Evolutionary conservation across 2,329 filamentous ascomycete genomes (phyloP).

Genomic region (Chaetomiaceae sp.): DNA sequence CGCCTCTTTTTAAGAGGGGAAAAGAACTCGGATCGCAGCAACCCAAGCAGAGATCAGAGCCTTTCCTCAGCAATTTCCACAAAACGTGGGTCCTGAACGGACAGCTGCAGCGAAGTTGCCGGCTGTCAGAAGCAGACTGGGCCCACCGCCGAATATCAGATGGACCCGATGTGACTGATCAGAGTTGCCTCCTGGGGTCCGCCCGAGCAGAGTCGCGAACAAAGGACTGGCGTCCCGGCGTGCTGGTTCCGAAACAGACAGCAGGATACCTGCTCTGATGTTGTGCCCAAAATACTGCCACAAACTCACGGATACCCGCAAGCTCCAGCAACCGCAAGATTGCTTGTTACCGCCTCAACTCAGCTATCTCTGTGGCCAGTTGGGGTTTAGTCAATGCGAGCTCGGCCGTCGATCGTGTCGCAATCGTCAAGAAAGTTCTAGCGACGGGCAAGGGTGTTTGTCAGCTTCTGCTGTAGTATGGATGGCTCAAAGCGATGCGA

Average conservation of each 20-base stretch:
- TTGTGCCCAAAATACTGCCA: not conserved
- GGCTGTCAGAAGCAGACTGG: not conserved
- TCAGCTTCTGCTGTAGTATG: too few relatives aligned
- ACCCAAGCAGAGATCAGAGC: too few relatives aligned
- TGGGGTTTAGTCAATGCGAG: not conserved
- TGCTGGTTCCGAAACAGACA: not conserved
- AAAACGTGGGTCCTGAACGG: not conserved
- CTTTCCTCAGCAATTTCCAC: not conserved
- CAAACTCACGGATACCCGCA: not conserved
- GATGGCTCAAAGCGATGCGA: too few relatives aligned
- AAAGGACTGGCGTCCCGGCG: not conserved
- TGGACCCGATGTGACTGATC: not conserved
- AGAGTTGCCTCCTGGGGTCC: not conserved
- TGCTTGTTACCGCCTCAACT: not conserved
- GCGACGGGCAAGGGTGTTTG: too few relatives aligned
- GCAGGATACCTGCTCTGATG: not conserved
- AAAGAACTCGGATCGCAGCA: too few relatives aligned
- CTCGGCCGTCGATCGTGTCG: too few relatives aligned
- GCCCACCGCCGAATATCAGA: not conserved
- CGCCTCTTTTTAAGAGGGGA: too few relatives aligned
- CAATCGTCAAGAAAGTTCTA: too few relatives aligned
- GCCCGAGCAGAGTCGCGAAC: not conserved
- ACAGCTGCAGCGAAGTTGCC: not conserved
- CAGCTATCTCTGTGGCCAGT: too few relatives aligned
- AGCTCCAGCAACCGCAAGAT: not conserved